Percentiles rank a stretch among this genome's conserved stretches.
Evolutionary conservation across 176 grass and related monocot species (phyloP).

Genomic region (Carex parvula): DNA sequence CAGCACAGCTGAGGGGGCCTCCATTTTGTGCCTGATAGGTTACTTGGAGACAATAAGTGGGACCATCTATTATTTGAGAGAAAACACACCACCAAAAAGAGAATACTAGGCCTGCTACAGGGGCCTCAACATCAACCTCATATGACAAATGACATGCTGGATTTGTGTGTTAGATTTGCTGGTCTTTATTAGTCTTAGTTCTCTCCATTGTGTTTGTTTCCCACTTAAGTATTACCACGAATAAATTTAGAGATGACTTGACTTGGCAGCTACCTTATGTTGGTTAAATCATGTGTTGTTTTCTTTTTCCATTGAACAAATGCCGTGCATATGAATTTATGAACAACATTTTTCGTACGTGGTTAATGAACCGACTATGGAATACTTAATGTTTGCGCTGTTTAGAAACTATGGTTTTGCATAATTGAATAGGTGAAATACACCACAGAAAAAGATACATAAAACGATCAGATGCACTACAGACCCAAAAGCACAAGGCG

Average conservation of each 20-base stretch:
- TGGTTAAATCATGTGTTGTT: not conserved
- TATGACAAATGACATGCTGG: not conserved
- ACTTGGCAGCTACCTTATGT: not conserved
- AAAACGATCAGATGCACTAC: not conserved
- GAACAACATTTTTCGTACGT: too few species aligned
- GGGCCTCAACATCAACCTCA: conserved; percentile 12
- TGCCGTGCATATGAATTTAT: not conserved
- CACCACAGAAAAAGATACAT: not conserved
- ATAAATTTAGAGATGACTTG: not conserved
- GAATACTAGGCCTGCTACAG: not conserved
- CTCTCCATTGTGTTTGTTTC: not conserved
- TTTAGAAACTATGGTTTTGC: not conserved
- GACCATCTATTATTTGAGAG: too few species aligned
- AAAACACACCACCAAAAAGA: not conserved
- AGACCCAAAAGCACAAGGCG: not conserved
- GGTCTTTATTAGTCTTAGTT: not conserved
- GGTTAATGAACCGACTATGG: too few species aligned
- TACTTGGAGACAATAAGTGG: conserved; percentile 14
- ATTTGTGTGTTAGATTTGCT: not conserved
- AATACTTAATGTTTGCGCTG: not conserved
- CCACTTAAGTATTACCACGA: not conserved
- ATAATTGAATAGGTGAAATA: not conserved
- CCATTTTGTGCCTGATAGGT: conserved; percentile 2
- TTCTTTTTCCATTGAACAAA: not conserved
- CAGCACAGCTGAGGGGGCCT: too few species aligned